phyloP scores from a whole-genome alignment of 495 filamentous ascomycete species.

The Hyaloscypha bicolor region DNA sequence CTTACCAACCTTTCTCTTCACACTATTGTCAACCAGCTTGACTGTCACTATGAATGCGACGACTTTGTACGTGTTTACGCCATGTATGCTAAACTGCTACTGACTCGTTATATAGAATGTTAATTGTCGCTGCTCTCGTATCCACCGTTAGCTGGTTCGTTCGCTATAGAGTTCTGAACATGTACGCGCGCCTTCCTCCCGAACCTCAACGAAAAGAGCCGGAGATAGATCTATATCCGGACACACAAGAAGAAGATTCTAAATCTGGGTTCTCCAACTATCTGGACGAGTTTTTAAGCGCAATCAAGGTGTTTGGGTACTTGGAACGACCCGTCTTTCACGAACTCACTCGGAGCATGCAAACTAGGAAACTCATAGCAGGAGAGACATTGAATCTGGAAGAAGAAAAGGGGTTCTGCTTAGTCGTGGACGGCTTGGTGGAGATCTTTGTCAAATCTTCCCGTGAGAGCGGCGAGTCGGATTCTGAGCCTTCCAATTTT shows the following conservation, averaged over 20 bases:
- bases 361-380: slow-evolving; percentile 92
- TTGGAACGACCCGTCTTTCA: slow-evolving; percentile 96
- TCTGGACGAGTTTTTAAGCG: slow-evolving; percentile 95
- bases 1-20: slow-evolving; percentile 86
- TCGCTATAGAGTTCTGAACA: slow-evolving; percentile 90
- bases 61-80: slow-evolving; percentile 67
- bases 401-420: slow-evolving; percentile 96
- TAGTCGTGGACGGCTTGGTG: slow-evolving; percentile 95
- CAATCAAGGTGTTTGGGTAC: slow-evolving; percentile 99
- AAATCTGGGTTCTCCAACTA: slow-evolving; percentile 94
- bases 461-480: slow-evolving; percentile 51
- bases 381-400: slow-evolving; percentile 93
- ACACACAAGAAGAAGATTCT: slow-evolving; percentile 83
- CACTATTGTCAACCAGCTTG: slow-evolving; percentile 89
- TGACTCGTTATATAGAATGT: slow-evolving; percentile 54
- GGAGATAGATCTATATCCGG: slow-evolving; percentile 91
- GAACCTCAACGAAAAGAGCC: slow-evolving; percentile 96
- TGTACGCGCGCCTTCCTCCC: slow-evolving; percentile 90
- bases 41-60: slow-evolving; percentile 99
- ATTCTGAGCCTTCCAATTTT: slow-evolving; percentile 33
- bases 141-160: slow-evolving; percentile 91
- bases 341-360: slow-evolving; percentile 96
- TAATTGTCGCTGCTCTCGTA: slow-evolving; percentile 74
- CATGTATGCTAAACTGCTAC: slow-evolving; percentile 11
- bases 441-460: slow-evolving; percentile 98